Base-by-base conservation (phyloP, 805 yeast species). In the Ogataea nonfermentans region DNA sequence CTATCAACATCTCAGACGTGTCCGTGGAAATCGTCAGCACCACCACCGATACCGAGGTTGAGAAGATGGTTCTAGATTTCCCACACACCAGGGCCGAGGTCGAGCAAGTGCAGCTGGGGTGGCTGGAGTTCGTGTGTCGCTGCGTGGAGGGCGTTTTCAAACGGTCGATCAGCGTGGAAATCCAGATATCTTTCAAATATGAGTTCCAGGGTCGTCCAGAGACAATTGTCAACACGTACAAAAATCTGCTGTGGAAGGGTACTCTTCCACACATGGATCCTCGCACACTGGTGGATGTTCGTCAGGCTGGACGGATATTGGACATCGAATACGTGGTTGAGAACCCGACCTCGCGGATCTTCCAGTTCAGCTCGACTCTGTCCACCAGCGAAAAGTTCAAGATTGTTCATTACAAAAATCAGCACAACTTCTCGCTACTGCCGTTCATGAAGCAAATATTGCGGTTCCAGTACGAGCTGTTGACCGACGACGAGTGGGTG, bases 321-420 rank as follows among this genome's bases (percentile, higher is more conserved):
- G 59, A 54, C 29, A 56, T 78, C 30, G 65, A 55, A 10, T 85
- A 76, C 54, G 67, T 70, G 36, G 53, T 86, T 34, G 95, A 86
- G 54, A 86, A 86, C 53, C 89, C 95, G 10, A 82, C 95, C 0
- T 70, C 83, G 2, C 67, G 82, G 30, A 72, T 81, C 2, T 78
- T 87, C 47, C 77, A 78, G 9, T 87, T 84, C 45, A 52, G 60
- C 17, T 52, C 59, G 1, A 40, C 62, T 6, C 40, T 62, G 13
- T 37, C 50, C 6, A 40, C 54, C 8, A 48, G 52, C 27, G 58
- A 46, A 20, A 44, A 53, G 9, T 44, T 61, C 50, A 44, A 43
- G 25, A 49, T 58, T 16, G 25, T 46, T 16, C 55, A 50, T 31
- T 53, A 52, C 39, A 61, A 45, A 41, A 61, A 37, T 60, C 71